Percentiles rank a stretch among this genome's conserved stretches.
These are phyloP conservation scores for Ammopiptanthus mongolicus DNA, from an alignment of 306 rosid species.

Conservation along the genomic window DNA sequence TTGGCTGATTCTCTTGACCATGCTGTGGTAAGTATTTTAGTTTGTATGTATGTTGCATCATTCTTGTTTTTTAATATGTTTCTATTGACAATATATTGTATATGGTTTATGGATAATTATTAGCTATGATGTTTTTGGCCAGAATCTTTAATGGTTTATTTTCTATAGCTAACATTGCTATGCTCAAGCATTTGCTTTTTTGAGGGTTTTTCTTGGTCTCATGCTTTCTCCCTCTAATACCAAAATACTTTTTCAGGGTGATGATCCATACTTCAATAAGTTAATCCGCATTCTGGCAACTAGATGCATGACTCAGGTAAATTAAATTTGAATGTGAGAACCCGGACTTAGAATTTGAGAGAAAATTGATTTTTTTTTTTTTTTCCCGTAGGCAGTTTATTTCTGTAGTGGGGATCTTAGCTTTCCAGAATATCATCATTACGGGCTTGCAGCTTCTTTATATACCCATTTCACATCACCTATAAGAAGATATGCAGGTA, in stretches of 20 bases:
- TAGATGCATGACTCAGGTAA: constrained; percentile 98
- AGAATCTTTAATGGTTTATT: neutral
- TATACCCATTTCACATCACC: constrained; percentile 99
- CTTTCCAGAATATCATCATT: constrained; percentile 90
- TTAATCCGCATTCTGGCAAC: constrained; percentile 89
- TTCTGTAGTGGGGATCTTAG: constrained; percentile 95
- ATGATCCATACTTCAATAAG: constrained; percentile 95
- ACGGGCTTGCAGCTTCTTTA: constrained; percentile 89
- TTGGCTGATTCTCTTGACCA: constrained; percentile 95
- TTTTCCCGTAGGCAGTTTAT: constrained; percentile 73
- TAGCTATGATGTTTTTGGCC: neutral
- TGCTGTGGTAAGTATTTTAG: constrained; percentile 63
- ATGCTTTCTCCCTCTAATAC: neutral
- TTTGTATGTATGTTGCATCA: neutral
- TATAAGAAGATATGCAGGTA: constrained; percentile 93
- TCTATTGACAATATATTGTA: neutral
- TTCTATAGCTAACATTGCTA: neutral
- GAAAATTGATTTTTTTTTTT: neutral
- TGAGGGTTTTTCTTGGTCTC: neutral
- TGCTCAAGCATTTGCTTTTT: neutral
- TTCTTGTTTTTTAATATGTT: neutral
- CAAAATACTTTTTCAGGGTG: constrained; percentile 49
- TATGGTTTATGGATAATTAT: neutral
- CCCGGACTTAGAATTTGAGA: constrained; percentile 8
- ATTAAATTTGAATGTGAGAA: constrained; percentile 8